These are phyloP conservation scores for Fonsecaea monophora DNA, from an alignment of 2,329 filamentous ascomycete genomes.

Conservation along the genomic window DNA sequence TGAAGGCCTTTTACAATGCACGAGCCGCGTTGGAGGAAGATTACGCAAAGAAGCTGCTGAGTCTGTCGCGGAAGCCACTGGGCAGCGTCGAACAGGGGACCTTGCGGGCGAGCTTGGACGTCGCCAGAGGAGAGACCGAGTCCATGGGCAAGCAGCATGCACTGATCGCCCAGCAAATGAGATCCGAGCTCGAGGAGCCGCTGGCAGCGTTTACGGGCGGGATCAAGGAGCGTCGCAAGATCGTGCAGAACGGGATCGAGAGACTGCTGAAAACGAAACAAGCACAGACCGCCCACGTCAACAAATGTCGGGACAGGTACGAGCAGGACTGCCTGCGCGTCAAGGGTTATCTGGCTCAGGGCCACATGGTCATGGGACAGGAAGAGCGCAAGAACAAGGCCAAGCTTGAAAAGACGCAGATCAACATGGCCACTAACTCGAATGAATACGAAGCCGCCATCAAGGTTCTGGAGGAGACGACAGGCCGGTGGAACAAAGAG, in stretches of 20 bases:
- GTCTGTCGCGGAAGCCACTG: constrained; percentile 83
- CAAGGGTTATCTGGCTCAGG: constrained; percentile 96
- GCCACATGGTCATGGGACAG: constrained; percentile 99
- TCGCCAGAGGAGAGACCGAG: constrained; percentile 86
- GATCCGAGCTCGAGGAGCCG: constrained; percentile 91
- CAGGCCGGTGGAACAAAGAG: constrained; percentile 92
- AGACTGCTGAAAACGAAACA: constrained; percentile 92
- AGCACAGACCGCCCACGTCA: constrained; percentile 87
- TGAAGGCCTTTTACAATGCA: constrained; percentile 88
- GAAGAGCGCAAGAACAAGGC: constrained; percentile 99
- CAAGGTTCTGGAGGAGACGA: constrained; percentile 93
- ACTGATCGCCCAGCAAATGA: constrained; percentile 91
- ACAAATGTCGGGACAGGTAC: constrained; percentile 94
- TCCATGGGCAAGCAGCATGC: constrained; percentile 93
- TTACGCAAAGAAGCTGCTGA: constrained; percentile 86
- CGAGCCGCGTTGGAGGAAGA: constrained; percentile 96
- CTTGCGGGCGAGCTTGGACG: constrained; percentile 82
- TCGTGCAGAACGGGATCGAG: constrained; percentile 91
- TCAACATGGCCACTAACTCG: constrained; percentile 88
- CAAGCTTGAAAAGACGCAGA: constrained; percentile 97
- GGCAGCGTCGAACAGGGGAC: constrained; percentile 87
- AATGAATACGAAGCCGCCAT: constrained; percentile 92
- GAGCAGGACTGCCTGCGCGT: constrained; percentile 98
- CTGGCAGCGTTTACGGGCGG: constrained; percentile 88
- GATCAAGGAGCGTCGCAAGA: constrained; percentile 96